A percentile compares a stretch with the other conserved stretches of the same genome.
Conservation (phyloP, 768 basidiomycete genomes). For the Tricholoma hemisulphureum region DNA sequence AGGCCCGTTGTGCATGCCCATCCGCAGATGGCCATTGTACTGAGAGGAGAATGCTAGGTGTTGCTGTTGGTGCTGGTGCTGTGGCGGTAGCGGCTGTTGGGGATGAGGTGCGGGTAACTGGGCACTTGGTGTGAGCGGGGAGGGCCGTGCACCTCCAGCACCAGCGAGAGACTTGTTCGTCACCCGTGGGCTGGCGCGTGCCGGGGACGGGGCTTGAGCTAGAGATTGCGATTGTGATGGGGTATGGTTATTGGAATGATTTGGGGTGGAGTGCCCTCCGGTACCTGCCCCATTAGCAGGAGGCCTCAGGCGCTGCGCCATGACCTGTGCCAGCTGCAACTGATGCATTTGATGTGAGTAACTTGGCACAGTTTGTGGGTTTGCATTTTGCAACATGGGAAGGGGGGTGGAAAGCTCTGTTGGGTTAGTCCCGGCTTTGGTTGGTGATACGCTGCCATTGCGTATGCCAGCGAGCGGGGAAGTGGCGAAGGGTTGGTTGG, state of each 20-base stretch:
- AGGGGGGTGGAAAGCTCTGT: constrained; percentile 3
- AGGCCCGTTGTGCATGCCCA: constrained; percentile 27
- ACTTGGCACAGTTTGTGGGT: constrained; percentile 1
- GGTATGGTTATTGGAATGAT: not conserved
- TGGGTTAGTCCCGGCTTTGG: not conserved
- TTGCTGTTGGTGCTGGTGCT: constrained; percentile 19
- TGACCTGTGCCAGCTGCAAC: constrained; percentile 18
- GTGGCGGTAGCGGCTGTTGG: constrained; percentile 19
- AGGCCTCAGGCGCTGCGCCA: constrained; percentile 30
- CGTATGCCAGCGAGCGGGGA: constrained; percentile 7
- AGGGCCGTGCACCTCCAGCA: constrained; percentile 22
- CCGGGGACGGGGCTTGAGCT: constrained; percentile 4
- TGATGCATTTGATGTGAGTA: constrained; percentile 19
- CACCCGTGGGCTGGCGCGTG: constrained; percentile 38
- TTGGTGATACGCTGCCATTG: not conserved
- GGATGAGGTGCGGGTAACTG: constrained; percentile 23
- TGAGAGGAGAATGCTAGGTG: constrained; percentile 27
- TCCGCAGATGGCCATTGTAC: constrained; percentile 36
- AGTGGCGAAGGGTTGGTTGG: constrained; percentile 4
- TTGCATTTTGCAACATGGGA: not conserved
- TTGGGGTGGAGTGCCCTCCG: not conserved
- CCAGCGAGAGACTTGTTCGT: constrained; percentile 23
- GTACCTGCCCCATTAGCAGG: constrained; percentile 8
- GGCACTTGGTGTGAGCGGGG: constrained; percentile 29
- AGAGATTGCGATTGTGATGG: constrained; percentile 5